phyloP scores from a whole-genome alignment of 345 rosid species.

The Gossypium stocksii region DNA sequence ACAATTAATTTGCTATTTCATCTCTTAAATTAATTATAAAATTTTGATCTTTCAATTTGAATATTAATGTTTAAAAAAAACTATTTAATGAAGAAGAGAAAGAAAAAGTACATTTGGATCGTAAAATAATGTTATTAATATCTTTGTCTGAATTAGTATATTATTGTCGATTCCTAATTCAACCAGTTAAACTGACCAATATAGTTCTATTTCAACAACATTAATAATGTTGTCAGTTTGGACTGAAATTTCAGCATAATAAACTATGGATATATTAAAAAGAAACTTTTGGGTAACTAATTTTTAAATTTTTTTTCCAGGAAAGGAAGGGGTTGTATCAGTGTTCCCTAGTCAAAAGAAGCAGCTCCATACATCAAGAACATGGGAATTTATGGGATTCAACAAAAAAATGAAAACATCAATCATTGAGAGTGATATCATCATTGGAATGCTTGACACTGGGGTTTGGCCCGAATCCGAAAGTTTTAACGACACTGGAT shows the following conservation, averaged over 20 bases:
- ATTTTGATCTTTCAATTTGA: too few relatives aligned
- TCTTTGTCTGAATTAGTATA: too few relatives aligned
- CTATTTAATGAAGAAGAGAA: too few relatives aligned
- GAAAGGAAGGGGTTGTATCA: constrained; percentile 44
- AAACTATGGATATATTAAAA: neutral
- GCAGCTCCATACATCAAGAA: constrained; percentile 50
- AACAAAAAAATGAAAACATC: constrained; percentile 27
- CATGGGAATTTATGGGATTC: constrained; percentile 61
- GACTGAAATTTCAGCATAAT: too few relatives aligned
- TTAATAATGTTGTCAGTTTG: too few relatives aligned
- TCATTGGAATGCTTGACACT: constrained; percentile 49
- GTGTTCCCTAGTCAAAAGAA: constrained; percentile 43
- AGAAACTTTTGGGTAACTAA: neutral
- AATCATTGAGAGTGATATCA: constrained; percentile 31
- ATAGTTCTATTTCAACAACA: fast-evolving
- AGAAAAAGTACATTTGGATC: too few relatives aligned
- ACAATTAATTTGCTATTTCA: too few relatives aligned
- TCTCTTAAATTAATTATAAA: too few relatives aligned
- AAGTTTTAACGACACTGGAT: constrained; percentile 36
- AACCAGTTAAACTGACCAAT: too few relatives aligned
- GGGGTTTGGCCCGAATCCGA: constrained; percentile 51
- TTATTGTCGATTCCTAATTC: fast-evolving
- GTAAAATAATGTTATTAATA: too few relatives aligned
- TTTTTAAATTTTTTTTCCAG: constrained; percentile 9
- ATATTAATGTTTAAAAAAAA: too few relatives aligned